Evolutionary conservation across 306 rosid species (phyloP).

Genomic region (Senna siamea): DNA sequence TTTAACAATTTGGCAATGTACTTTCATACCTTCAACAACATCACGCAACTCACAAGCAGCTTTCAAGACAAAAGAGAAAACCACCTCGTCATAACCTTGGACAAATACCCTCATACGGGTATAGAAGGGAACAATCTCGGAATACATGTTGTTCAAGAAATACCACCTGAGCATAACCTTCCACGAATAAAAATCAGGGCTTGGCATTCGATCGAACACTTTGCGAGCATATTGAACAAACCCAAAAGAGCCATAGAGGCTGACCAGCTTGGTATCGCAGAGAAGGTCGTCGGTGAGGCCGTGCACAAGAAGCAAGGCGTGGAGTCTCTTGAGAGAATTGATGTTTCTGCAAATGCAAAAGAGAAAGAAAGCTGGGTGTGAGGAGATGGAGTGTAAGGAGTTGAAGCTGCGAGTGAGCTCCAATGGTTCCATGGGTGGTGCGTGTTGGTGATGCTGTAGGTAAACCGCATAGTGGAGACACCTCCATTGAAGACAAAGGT

Average conservation of each 20-base stretch:
- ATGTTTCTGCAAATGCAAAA: slow-evolving; percentile 51
- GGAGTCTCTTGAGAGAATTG: slow-evolving; percentile 55
- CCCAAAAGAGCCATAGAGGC: slow-evolving; percentile 66
- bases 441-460: no score
- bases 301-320: slow-evolving; percentile 53
- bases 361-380: slow-evolving; percentile 50
- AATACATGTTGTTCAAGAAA: slow-evolving; percentile 56
- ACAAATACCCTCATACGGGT: slow-evolving; percentile 43
- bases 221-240: slow-evolving; percentile 54
- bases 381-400: slow-evolving; percentile 36
- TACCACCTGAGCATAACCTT: slow-evolving; percentile 77
- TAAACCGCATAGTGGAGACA: slow-evolving; percentile 12
- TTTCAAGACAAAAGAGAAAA: slow-evolving; percentile 64
- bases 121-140: slow-evolving; percentile 51
- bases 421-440: slow-evolving; percentile 18
- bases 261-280: slow-evolving; percentile 53
- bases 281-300: slow-evolving; percentile 49
- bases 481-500: slow-evolving; percentile 33
- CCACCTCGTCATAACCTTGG: slow-evolving; percentile 45
- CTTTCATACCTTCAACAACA: slow-evolving; percentile 43
- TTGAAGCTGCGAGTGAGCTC: slow-evolving; percentile 27
- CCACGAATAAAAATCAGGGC: slow-evolving; percentile 60
- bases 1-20: slow-evolving; percentile 67
- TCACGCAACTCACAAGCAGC: slow-evolving; percentile 61
- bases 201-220: slow-evolving; percentile 60